phyloP scores from a whole-genome alignment of 768 basidiomycete species.

The Rhodotorula kratochvilovae region DNA sequence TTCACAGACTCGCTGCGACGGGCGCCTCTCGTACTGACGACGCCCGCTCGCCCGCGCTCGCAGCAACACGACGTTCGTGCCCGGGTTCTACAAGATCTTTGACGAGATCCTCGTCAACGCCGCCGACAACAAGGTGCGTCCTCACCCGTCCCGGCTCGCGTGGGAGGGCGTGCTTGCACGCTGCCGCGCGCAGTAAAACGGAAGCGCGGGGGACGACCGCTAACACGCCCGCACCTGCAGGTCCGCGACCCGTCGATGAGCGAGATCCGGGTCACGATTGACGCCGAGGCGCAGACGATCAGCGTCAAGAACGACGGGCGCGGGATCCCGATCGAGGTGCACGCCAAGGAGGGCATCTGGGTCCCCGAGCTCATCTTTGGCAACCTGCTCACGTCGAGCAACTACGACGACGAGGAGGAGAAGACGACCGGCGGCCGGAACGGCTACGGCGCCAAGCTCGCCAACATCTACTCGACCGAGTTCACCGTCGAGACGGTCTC shows the following conservation, averaged over 20 bases:
- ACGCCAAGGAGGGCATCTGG: constrained; percentile 84
- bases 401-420: constrained; percentile 98
- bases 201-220: no score
- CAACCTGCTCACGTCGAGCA: constrained; percentile 84
- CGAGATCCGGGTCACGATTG: constrained; percentile 78
- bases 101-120: constrained; percentile 99
- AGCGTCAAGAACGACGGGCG: constrained; percentile 92
- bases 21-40: constrained; percentile 39
- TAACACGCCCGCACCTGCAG: constrained; percentile 52
- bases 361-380: constrained; percentile 98
- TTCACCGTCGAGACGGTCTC: constrained; percentile 89
- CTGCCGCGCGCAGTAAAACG: no score
- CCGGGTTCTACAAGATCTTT: constrained; percentile 98
- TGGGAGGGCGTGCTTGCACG: no score
- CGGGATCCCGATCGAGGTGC: constrained; percentile 95
- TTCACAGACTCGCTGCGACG: no score
- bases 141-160: no score
- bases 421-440: constrained; percentile 97
- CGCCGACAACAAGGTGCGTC: constrained; percentile 87
- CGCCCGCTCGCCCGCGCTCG: not conserved
- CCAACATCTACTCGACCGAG: constrained; percentile 95
- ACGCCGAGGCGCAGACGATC: constrained; percentile 75
- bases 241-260: constrained; percentile 91
- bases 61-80: constrained; percentile 68
- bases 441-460: constrained; percentile 95